Conservation (phyloP, 306 rosid species). For the Astragalus membranaceus region DNA sequence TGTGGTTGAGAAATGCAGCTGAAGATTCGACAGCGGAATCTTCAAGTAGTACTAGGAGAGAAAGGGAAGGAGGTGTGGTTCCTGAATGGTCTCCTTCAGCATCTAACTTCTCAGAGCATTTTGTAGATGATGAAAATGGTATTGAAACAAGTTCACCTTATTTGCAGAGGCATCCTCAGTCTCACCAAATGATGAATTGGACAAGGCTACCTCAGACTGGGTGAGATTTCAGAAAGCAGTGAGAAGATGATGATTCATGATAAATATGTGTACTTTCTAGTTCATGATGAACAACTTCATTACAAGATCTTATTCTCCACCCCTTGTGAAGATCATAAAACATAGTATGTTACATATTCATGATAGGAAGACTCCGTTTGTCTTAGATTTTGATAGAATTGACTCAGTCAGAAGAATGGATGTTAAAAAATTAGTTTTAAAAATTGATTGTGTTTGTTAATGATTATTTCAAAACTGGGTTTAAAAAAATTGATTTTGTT, state of each 20-base stretch:
- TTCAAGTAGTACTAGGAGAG: constrained; percentile 70
- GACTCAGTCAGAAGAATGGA: too few species aligned
- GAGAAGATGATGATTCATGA: neutral
- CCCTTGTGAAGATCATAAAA: neutral
- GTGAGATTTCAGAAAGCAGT: constrained; percentile 42
- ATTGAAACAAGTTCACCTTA: constrained; percentile 62
- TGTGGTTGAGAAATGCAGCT: constrained; percentile 36
- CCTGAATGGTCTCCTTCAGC: constrained; percentile 85
- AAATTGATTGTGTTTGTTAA: too few species aligned
- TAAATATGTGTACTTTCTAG: neutral
- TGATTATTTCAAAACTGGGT: too few species aligned
- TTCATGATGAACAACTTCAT: neutral
- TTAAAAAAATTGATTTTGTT: too few species aligned
- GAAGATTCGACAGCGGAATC: constrained; percentile 91
- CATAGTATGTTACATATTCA: neutral
- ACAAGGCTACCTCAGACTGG: constrained; percentile 88
- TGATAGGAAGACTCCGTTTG: too few species aligned
- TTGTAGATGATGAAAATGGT: constrained; percentile 73
- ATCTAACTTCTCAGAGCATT: constrained; percentile 69
- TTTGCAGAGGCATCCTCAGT: constrained; percentile 91
- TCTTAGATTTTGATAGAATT: too few species aligned
- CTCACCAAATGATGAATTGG: constrained; percentile 81
- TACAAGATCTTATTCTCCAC: neutral
- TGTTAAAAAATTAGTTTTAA: too few species aligned
- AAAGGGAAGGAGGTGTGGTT: constrained; percentile 88